Conservation (phyloP, 495 filamentous ascomycete genomes). For the Penicillium arizonense region DNA sequence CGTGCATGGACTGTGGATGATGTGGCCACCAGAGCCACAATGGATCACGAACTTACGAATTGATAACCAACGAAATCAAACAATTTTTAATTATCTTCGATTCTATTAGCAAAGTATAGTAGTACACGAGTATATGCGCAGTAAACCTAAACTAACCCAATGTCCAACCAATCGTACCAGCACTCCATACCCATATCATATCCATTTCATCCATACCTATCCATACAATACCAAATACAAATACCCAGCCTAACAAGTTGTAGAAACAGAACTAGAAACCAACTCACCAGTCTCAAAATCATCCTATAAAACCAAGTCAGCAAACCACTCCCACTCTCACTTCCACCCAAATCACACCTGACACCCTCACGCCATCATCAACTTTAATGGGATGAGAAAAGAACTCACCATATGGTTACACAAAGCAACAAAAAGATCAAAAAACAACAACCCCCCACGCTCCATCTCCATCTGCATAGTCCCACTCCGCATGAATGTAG, state of each 20-base stretch:
- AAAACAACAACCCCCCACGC: conserved; percentile 80
- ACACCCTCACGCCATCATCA: background rate
- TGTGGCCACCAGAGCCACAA: background rate
- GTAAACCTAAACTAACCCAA: background rate
- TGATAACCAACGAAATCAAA: background rate
- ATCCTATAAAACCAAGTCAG: conserved; percentile 20
- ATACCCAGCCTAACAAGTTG: conserved; percentile 4
- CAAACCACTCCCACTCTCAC: too few relatives aligned
- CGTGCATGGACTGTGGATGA: background rate
- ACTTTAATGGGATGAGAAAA: conserved; percentile 2
- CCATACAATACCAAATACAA: background rate
- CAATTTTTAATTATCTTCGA: conserved; percentile 3
- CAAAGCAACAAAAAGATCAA: conserved; percentile 90
- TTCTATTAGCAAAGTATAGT: conserved; percentile 5
- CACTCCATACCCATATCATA: too few relatives aligned
- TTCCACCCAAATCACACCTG: too few relatives aligned
- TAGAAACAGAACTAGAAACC: conserved; percentile 18
- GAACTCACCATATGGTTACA: conserved; percentile 76
- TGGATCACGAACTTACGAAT: background rate
- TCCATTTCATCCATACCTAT: background rate
- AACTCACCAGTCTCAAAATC: conserved; percentile 18
- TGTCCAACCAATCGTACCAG: too few relatives aligned
- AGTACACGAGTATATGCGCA: conserved; percentile 23
- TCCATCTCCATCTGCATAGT: conserved; percentile 98
- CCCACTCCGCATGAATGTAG: conserved; percentile 87